Evolutionary conservation across 2,329 filamentous ascomycete species (phyloP).

Genomic region (Alternaria arborescens): DNA sequence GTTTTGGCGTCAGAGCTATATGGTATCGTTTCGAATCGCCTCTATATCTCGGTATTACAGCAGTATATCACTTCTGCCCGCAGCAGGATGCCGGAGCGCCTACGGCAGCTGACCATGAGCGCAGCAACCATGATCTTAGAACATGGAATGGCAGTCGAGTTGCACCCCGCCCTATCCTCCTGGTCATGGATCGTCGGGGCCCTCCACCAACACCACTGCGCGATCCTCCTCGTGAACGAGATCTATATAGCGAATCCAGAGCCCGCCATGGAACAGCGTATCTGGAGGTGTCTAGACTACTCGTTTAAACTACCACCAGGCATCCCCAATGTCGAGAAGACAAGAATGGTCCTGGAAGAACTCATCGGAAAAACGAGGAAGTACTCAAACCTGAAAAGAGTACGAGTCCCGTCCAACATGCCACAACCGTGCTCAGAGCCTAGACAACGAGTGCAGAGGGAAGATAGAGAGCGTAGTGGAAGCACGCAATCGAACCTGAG

Average conservation of each 20-base stretch:
- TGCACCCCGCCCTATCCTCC: constrained; percentile 58
- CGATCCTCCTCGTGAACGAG: constrained; percentile 73
- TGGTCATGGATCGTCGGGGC: constrained; percentile 78
- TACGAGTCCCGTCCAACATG: constrained; percentile 62
- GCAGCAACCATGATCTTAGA: constrained; percentile 65
- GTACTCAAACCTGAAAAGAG: constrained; percentile 67
- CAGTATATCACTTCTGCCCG: constrained; percentile 66
- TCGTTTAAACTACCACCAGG: constrained; percentile 70
- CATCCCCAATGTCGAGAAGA: constrained; percentile 65
- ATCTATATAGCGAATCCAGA: constrained; percentile 67
- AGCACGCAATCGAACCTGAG: constrained; percentile 9
- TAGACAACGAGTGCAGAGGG: constrained; percentile 12
- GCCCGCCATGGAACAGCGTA: constrained; percentile 67
- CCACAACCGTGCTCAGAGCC: constrained; percentile 45
- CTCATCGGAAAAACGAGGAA: constrained; percentile 67
- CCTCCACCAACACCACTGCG: constrained; percentile 76
- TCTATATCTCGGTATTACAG: constrained; percentile 74
- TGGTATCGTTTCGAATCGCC: constrained; percentile 68
- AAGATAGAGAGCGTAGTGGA: constrained; percentile 11
- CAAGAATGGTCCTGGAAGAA: constrained; percentile 67
- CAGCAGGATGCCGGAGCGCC: constrained; percentile 65
- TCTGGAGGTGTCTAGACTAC: constrained; percentile 77
- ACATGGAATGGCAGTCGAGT: constrained; percentile 64
- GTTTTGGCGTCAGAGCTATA: constrained; percentile 71
- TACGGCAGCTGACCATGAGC: constrained; percentile 71